Evolutionary conservation across 2,329 filamentous ascomycete genomes (phyloP).

Genomic region (Colletotrichum gigasporum): DNA sequence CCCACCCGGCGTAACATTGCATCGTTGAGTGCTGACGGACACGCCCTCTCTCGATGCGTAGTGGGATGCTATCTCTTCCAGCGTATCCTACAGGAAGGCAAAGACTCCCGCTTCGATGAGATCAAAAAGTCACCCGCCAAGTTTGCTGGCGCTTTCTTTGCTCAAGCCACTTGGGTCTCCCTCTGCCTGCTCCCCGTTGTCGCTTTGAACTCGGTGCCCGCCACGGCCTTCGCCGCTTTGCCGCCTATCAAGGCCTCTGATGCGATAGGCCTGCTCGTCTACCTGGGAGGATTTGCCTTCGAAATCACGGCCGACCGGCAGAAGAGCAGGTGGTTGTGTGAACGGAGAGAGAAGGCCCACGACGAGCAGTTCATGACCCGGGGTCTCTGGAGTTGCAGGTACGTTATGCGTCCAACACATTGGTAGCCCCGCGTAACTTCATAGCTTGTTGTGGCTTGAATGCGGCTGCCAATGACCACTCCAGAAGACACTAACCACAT

Average conservation of each 20-base stretch:
- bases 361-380: slow-evolving; percentile 72
- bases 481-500: background rate
- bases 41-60: slow-evolving; percentile 40
- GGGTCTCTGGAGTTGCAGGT: slow-evolving; percentile 69
- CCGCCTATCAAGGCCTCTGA: slow-evolving; percentile 61
- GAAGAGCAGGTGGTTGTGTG: slow-evolving; percentile 68
- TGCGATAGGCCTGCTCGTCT: slow-evolving; percentile 65
- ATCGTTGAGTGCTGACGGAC: slow-evolving; percentile 6
- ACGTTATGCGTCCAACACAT: too few relatives aligned
- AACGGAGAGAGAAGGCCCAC: slow-evolving; percentile 72
- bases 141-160: slow-evolving; percentile 51
- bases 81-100: slow-evolving; percentile 66
- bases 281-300: slow-evolving; percentile 65
- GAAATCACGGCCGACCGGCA: slow-evolving; percentile 72
- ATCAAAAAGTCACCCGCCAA: slow-evolving; percentile 46
- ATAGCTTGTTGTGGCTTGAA: background rate
- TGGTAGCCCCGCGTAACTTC: too few relatives aligned
- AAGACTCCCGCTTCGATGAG: slow-evolving; percentile 61
- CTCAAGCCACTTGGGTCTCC: slow-evolving; percentile 74
- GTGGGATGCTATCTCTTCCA: slow-evolving; percentile 73
- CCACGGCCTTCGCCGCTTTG: slow-evolving; percentile 59
- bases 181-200: slow-evolving; percentile 73
- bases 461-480: too few relatives aligned
- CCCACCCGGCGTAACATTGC: too few relatives aligned
- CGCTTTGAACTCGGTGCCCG: slow-evolving; percentile 69